Evolutionary conservation across 139 green algal species (phyloP), one percentile per base, ranked within the genome.

Genomic region (Microglena sp.): DNA sequence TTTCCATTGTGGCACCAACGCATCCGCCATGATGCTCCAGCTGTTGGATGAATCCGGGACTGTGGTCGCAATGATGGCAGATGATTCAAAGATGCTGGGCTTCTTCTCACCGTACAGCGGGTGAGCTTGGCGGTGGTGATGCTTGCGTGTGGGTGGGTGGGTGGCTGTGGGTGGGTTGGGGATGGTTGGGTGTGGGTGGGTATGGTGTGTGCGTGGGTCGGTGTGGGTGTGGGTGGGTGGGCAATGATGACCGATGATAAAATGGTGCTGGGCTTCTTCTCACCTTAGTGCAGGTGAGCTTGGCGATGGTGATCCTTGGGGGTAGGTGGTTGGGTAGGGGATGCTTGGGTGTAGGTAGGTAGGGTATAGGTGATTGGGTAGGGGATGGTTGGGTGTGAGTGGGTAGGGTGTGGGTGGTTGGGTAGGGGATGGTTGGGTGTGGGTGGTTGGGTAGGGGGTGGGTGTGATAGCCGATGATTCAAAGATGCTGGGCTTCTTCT

Each of bases 401-500:
- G n/a, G n/a, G n/a, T n/a, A n/a, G n/a, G n/a, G n/a, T n/a, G n/a
- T n/a, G n/a, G n/a, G n/a, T n/a, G n/a, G n/a, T n/a, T n/a, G n/a
- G n/a, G n/a, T n/a, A n/a, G n/a, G n/a, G n/a, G n/a, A n/a, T n/a
- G n/a, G n/a, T n/a, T n/a, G n/a, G n/a, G n/a, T n/a, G n/a, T n/a
- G n/a, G n/a, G n/a, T n/a, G n/a, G n/a, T n/a, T n/a, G n/a, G n/a
- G n/a, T n/a, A n/a, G n/a, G n/a, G n/a, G 3, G 22, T 94, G 4
- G 78, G 68, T 0, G 58, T 53, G 1, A 67, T 91, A n/a, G 46
- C 67, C 21, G 84, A 95, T 24, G 76, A 89, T 54, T 33, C 32
- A 26, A 67, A 68, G n/a, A 84, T 80, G 75, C 89, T 99, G n/a
- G 94, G 94, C 44, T 97, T 82, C 79, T 99, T 95, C 78, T 95